phyloP scores from a whole-genome alignment of 169 alveolate species.

The Plasmodium blacklocki region DNA sequence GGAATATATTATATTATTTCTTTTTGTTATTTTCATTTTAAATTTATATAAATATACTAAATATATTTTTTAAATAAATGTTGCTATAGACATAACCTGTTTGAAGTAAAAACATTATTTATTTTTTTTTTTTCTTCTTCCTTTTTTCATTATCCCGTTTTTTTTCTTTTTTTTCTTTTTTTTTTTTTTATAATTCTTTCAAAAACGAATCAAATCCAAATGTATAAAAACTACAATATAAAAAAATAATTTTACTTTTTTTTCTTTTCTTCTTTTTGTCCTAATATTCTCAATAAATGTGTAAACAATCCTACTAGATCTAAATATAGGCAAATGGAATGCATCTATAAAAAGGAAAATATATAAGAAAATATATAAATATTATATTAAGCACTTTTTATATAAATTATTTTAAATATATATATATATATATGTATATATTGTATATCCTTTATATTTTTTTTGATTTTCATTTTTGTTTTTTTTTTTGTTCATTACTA shows the following conservation, averaged over 20 bases:
- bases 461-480: background rate
- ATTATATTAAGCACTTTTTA: no score
- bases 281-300: constrained; percentile 62
- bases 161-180: no score
- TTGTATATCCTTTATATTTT: background rate
- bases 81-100: no score
- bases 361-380: background rate
- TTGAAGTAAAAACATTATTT: no score
- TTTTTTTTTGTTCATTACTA: constrained; percentile 36
- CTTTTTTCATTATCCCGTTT: background rate
- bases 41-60: no score
- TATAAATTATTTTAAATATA: background rate
- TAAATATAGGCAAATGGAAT: constrained; percentile 51
- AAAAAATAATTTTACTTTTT: constrained; percentile 13
- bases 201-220: constrained; percentile 1
- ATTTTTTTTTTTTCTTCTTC: background rate
- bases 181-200: background rate
- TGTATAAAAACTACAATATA: background rate
- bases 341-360: constrained; percentile 52
- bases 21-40: no score
- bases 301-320: constrained; percentile 67
- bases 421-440: constrained; percentile 10
- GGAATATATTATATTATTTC: no score
- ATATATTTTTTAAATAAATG: no score
- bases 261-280: constrained; percentile 67